Percentiles rank a stretch among this genome's conserved stretches.
Conservation (phyloP, 192 early-diverging fungal genomes). For the Phycomyces nitens region DNA sequence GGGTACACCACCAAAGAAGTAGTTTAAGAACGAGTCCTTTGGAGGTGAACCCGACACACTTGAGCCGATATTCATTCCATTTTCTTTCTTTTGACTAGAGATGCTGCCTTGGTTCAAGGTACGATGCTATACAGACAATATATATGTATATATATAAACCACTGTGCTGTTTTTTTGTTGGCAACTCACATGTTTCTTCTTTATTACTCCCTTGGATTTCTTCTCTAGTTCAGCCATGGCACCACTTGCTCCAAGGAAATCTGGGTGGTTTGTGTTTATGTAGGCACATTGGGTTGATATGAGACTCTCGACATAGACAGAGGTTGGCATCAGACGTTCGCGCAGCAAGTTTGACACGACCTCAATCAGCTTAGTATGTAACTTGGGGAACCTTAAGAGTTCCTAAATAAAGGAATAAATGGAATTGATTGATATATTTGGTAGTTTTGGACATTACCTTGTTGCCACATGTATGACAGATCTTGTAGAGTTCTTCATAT, state of each 20-base stretch:
- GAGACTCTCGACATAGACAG: slow-evolving; percentile 67
- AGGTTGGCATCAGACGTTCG: slow-evolving; percentile 64
- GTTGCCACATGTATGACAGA: slow-evolving; percentile 66
- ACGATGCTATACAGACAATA: neutral
- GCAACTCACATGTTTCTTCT: neutral
- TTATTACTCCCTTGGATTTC: slow-evolving; percentile 2
- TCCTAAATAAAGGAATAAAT: slow-evolving; percentile 36
- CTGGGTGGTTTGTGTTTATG: slow-evolving; percentile 79
- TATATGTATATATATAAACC: no score
- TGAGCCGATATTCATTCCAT: neutral
- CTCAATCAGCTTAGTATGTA: slow-evolving; percentile 67
- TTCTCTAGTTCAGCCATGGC: slow-evolving; percentile 66
- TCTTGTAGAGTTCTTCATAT: slow-evolving; percentile 74
- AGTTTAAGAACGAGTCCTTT: slow-evolving; percentile 48
- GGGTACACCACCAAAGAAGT: slow-evolving; percentile 47
- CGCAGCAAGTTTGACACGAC: slow-evolving; percentile 69
- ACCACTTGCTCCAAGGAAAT: slow-evolving; percentile 69
- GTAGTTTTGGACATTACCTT: slow-evolving; percentile 34
- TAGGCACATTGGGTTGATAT: slow-evolving; percentile 74
- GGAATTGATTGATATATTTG: neutral
- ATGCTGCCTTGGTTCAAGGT: neutral
- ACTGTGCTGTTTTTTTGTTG: no score
- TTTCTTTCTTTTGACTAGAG: neutral
- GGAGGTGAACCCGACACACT: slow-evolving; percentile 6
- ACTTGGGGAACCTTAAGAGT: slow-evolving; percentile 65